A percentile compares a stretch with the other conserved stretches of the same genome.
These are phyloP conservation scores for Xanthoconium stramineum DNA, from an alignment of 768 basidiomycete species.

Conservation along the genomic window DNA sequence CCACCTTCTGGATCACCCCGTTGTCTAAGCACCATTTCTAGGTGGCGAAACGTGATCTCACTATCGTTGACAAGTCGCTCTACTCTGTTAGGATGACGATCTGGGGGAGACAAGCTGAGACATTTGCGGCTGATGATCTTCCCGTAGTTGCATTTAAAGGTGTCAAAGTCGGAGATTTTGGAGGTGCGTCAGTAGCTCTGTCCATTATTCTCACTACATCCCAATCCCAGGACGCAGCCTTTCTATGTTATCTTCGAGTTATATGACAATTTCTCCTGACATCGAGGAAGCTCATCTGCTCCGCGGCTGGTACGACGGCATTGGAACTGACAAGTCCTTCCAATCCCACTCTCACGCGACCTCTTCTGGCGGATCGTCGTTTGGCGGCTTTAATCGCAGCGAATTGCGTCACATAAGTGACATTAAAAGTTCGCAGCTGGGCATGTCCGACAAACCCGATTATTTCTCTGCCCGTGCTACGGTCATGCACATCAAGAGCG, in stretches of 20 bases:
- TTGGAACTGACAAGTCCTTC: constrained; percentile 64
- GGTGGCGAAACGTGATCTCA: constrained; percentile 88
- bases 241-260: constrained; percentile 77
- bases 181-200: constrained; percentile 44
- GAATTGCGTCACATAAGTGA: constrained; percentile 74
- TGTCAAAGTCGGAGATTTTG: constrained; percentile 89
- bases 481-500: constrained; percentile 81
- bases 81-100: constrained; percentile 82
- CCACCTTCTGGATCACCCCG: background rate
- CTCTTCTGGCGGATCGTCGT: constrained; percentile 37
- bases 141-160: constrained; percentile 92
- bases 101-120: constrained; percentile 95
- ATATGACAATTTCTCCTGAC: constrained; percentile 85
- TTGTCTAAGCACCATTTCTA: constrained; percentile 29
- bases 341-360: constrained; percentile 58
- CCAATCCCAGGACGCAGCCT: constrained; percentile 64
- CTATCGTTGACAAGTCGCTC: constrained; percentile 79
- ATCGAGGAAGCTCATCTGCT: constrained; percentile 84
- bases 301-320: constrained; percentile 88
- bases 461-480: constrained; percentile 81
- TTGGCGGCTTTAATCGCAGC: constrained; percentile 56
- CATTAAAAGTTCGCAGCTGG: constrained; percentile 74
- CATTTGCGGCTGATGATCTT: constrained; percentile 53
- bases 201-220: constrained; percentile 7
- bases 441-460: constrained; percentile 72